Evolutionary conservation across 768 basidiomycete species (phyloP), one percentile per base, ranked within the genome.

Genomic region (Kwoniella pini): DNA sequence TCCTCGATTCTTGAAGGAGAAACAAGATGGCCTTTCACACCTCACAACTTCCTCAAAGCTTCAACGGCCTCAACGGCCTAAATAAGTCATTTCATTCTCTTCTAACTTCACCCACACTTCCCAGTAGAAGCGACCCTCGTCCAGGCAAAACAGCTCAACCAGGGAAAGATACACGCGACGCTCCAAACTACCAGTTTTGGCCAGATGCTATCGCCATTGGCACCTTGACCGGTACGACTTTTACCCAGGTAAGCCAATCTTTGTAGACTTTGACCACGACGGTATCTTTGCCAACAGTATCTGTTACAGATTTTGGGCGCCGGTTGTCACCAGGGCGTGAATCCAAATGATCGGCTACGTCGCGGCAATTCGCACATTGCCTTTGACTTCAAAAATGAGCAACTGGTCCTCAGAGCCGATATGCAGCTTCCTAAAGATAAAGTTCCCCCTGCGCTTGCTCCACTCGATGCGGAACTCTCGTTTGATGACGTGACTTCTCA

Each of bases 401-500:
- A 49, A 6, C 38, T 74, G 6, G 52, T 64, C 39, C 66, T 74
- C 38, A 65, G 61, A 52, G 60, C 67, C 9, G 56, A 56, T 22
- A 52, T 69, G 42, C 22, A 54, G 24, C 38, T 71, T 1, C 48
- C 51, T 3, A 21, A n/a, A 27, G 10, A 54, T 13, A 19, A 42
- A 4, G 51, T 74, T 4, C 72, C 72, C 0, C 63, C 65, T 0
- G 72, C 70, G 10, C 62, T 74, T 10, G 46, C 54, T 19, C 72
- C 72, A 3, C 28, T 74, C 10, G 68, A 74, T 43, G 72, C 72
- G 11, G 72, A 74, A 42, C 54, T 74, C 0, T 63, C 68, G 19
- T 74, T 74, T 42, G 72, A 74, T 42, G 72, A 74, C 48, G 69
- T 74, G 49, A 62, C 72, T 2, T 63, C 65, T 4, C 67, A 74